Evolutionary conservation across 768 basidiomycete genomes (phyloP), one percentile per base, ranked within the genome.

Genomic region (Lyophyllum decastes): DNA sequence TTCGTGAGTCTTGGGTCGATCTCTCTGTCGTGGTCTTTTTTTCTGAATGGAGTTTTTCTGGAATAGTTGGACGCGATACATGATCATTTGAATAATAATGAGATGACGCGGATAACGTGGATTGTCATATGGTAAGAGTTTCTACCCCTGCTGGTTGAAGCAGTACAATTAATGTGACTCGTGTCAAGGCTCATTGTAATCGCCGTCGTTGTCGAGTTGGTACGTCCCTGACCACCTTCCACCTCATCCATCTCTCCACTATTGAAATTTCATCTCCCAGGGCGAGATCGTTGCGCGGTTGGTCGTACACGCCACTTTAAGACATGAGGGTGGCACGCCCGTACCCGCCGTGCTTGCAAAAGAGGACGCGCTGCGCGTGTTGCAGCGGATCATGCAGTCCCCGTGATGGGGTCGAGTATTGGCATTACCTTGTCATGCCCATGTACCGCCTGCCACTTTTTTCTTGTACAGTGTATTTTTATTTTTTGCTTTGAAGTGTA

Each of bases 51-150:
- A 54, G 4, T 17, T 27, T 44, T 12, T 6, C 2, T 19, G 38
- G 88, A 78, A 94, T 58, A 95, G 92, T 78, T 95, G 59, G 91
- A 93, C 62, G 90, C 90, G 44, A 95, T 97, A 62, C 95, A 97
- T 64, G 93, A 96, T 63, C 94, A 96, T 66, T 72, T 97, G 52
- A 96, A 96, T 66, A 90, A 90, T 60, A 85, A 81, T 48, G 92
- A 91, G 11, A 95, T 95, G 90, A 89, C 91, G 57, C 82, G 93
- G 24, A 94, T 96, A 66, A 97, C 95, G 46, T 78, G 72, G 77
- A 75, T 77, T 26, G 69, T 77, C 50, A 81, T 80, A 54, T 82
- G 81, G 71, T 81, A n/a, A n/a, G 66, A 40, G 72, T 16, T 59
- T n/a, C 62, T 60, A 22, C 49, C 65, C 45, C 7, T 43, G 47